Base-by-base conservation (phyloP, 306 rosid genomes). In the Glycine soja region DNA sequence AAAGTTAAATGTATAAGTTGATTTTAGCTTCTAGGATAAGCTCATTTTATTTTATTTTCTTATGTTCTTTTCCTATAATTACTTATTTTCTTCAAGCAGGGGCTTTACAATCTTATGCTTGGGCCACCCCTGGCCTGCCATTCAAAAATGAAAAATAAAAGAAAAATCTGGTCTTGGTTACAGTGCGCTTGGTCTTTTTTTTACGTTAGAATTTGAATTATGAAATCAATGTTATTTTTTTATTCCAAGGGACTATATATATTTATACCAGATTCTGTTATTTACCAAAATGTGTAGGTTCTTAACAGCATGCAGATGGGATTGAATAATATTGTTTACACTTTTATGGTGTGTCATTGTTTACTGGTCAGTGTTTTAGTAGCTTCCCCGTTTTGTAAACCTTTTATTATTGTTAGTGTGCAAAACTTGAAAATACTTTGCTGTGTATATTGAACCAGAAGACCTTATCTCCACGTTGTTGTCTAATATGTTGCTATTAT, bases 401-500 rank as follows among this genome's bases (percentile, higher is more conserved):
- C 81, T 65, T 62, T 66, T 70, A 4, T 58, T 74, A 3, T 38
- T 62, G 43, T 46, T 13, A 16, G 32, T 24, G 61, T 79, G 7
- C 66, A 12, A 72, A 53, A 42, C 53, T n/a, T 70, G 74, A 15
- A 76, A 45, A 8, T 61, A 54, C 30, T 18, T 77, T 59, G 56
- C 64, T 10, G 80, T 10, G 80, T 63, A 10, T 63, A 34, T 80
- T 69, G 73, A 43, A 76, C 45, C 10, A 9, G 72, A 80, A 63
- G 42, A 62, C 63, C 73, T 69, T 48, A 32, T 59, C 18, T 58
- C 59, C 24, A 46, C 11, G 45, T 45, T 40, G 9, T 16, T 19
- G 10, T 43, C 38, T 64, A 50, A 65, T 24, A 65, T 72, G 30
- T 72, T 18, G 46, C 52, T 64, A 72, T 69, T 10, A 10, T 48